These are phyloP conservation scores for Periconia sp. DNA, from an alignment of 2,329 filamentous ascomycete genomes.

Conservation along the genomic window DNA sequence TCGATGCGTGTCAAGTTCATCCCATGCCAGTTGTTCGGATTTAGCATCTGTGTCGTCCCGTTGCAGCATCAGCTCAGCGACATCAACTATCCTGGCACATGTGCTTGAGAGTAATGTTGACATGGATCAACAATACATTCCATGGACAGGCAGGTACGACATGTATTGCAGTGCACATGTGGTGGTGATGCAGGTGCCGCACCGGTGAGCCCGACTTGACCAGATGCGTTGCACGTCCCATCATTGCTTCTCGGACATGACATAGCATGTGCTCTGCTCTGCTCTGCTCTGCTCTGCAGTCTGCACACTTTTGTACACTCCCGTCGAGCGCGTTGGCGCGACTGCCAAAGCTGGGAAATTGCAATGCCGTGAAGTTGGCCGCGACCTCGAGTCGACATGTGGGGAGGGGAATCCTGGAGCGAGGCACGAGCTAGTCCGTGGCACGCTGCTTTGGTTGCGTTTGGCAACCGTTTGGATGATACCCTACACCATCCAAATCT, in stretches of 20 bases:
- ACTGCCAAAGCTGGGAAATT: not conserved
- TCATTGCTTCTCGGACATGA: too few species aligned
- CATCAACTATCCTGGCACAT: too few species aligned
- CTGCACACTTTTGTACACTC: too few species aligned
- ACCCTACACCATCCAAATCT: not conserved
- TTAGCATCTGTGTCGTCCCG: conserved; percentile 14
- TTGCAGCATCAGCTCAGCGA: conserved; percentile 10
- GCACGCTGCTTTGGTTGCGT: conserved; percentile 5
- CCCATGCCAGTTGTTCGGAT: conserved; percentile 16
- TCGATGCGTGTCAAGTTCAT: conserved; percentile 12
- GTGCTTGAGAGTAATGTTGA: too few species aligned
- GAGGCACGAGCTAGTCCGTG: conserved; percentile 6
- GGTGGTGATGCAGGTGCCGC: too few species aligned
- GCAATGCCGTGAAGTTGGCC: not conserved
- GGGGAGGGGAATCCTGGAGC: conserved; percentile 4
- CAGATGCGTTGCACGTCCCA: not conserved
- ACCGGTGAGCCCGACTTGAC: not conserved
- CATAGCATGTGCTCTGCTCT: not conserved
- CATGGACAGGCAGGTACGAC: too few species aligned
- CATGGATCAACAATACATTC: too few species aligned
- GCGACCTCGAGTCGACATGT: conserved; percentile 1
- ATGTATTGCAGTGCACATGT: too few species aligned
- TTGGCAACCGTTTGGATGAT: conserved; percentile 1
- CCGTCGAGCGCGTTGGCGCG: not conserved
- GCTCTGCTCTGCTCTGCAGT: too few species aligned